These are phyloP conservation scores for Rugonectria rugulosa DNA, from an alignment of 2,329 filamentous ascomycete genomes.

Conservation along the genomic window DNA sequence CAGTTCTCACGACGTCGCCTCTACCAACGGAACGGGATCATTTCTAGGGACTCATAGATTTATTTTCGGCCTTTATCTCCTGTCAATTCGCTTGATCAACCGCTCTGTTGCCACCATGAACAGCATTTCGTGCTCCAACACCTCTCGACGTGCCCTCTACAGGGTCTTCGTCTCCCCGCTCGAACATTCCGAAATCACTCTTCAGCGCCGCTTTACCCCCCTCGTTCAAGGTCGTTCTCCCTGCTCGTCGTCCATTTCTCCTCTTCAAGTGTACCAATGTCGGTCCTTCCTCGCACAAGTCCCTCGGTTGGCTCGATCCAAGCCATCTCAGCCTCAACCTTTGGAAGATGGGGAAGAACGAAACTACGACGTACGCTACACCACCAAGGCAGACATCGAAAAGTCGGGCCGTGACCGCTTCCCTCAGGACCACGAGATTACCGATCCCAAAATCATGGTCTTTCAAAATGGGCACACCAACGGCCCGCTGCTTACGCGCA, in stretches of 20 bases:
- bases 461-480: constrained; percentile 49
- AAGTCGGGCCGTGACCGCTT: constrained; percentile 47
- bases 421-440: constrained; percentile 56
- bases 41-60: constrained; percentile 18
- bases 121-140: constrained; percentile 49
- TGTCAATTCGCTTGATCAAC: not conserved
- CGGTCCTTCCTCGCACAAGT: constrained; percentile 24
- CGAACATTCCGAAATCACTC: constrained; percentile 36
- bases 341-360: constrained; percentile 31
- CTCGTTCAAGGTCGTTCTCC: constrained; percentile 19
- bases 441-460: constrained; percentile 51
- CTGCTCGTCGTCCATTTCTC: not conserved
- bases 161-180: constrained; percentile 54
- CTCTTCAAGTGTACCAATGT: constrained; percentile 18
- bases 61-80: not conserved
- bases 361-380: constrained; percentile 45
- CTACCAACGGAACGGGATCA: constrained; percentile 15
- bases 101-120: constrained; percentile 45
- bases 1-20: constrained; percentile 20
- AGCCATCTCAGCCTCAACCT: not conserved
- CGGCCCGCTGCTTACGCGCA: constrained; percentile 47
- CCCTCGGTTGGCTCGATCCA: constrained; percentile 16
- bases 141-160: constrained; percentile 55
- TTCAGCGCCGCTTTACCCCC: constrained; percentile 34
- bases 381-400: constrained; percentile 43